Conservation (phyloP, 2,329 filamentous ascomycete species). For the Zasmidium citrigriseum region DNA sequence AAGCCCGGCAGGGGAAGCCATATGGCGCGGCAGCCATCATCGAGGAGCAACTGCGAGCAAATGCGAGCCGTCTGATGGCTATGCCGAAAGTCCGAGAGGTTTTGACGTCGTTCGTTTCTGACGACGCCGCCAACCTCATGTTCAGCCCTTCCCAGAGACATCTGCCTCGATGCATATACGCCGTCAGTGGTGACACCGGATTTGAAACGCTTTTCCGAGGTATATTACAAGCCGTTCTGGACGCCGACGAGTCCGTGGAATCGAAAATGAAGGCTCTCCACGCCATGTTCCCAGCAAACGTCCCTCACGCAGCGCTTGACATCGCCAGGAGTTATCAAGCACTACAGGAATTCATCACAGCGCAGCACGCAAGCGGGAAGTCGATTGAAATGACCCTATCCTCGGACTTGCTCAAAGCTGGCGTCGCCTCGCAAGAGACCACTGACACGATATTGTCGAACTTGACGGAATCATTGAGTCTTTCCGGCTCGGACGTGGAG, state of each 20-base stretch:
- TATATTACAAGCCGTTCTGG: slow-evolving; percentile 20
- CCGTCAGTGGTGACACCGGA: slow-evolving; percentile 39
- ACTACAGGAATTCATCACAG: slow-evolving; percentile 12
- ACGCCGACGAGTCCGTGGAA: slow-evolving; percentile 22
- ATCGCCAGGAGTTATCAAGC: slow-evolving; percentile 34
- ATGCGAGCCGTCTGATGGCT: slow-evolving; percentile 42
- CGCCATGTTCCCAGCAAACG: slow-evolving; percentile 35
- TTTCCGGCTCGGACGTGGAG: slow-evolving; percentile 27
- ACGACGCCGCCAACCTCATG: slow-evolving; percentile 61
- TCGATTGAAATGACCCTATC: slow-evolving; percentile 10
- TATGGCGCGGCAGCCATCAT: slow-evolving; percentile 64
- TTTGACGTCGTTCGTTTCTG: slow-evolving; percentile 51
- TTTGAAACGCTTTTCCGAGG: slow-evolving; percentile 33
- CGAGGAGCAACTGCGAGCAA: slow-evolving; percentile 52
- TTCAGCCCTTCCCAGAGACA: slow-evolving; percentile 68
- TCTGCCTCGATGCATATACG: slow-evolving; percentile 66
- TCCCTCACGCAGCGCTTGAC: slow-evolving; percentile 37
- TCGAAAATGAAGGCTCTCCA: slow-evolving; percentile 27
- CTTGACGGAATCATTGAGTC: slow-evolving; percentile 41
- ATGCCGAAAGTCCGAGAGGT: slow-evolving; percentile 46
- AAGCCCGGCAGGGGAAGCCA: slow-evolving; percentile 62
- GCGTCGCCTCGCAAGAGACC: slow-evolving; percentile 37
- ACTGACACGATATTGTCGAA: slow-evolving; percentile 40
- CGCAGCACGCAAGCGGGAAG: slow-evolving; percentile 4
- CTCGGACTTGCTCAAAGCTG: slow-evolving; percentile 22